phyloP scores from a whole-genome alignment of 768 basidiomycete species.

The Hygrophoropsis aurantiaca region DNA sequence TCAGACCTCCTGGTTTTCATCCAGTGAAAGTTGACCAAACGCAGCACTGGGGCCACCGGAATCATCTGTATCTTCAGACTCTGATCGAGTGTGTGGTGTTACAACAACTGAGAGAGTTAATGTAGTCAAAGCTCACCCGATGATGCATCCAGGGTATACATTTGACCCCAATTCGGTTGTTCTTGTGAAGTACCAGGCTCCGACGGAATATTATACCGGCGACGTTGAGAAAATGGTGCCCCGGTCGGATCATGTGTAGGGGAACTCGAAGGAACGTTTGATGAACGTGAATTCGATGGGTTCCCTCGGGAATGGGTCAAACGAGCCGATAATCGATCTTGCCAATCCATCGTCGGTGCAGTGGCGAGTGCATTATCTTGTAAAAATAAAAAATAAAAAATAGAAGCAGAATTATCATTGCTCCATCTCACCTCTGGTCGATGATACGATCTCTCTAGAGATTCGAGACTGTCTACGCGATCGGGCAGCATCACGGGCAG shows the following conservation, averaged over 20 bases:
- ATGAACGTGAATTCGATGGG: conserved; percentile 3
- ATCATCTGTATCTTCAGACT: conserved; percentile 38
- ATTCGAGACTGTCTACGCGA: conserved; percentile 73
- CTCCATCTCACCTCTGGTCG: conserved; percentile 47
- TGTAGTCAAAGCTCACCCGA: conserved; percentile 24
- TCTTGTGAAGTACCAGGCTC: conserved; percentile 20
- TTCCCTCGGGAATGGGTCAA: conserved; percentile 36
- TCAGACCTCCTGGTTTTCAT: conserved; percentile 71
- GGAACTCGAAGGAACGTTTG: conserved; percentile 6
- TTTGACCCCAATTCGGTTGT: conserved; percentile 52
- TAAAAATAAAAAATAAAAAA: conserved; percentile 3
- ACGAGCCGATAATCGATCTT: conserved; percentile 64
- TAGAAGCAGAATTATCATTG: conserved; percentile 1
- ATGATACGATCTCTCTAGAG: conserved; percentile 79
- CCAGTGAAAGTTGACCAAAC: conserved; percentile 70
- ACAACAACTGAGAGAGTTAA: conserved; percentile 17
- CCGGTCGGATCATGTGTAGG: conserved; percentile 28
- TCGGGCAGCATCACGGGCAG: conserved; percentile 53
- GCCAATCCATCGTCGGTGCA: conserved; percentile 75
- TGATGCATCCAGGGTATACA: conserved; percentile 56
- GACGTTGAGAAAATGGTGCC: conserved; percentile 43
- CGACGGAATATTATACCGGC: conserved; percentile 41
- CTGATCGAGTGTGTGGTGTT: conserved; percentile 21
- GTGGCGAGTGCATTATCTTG: conserved; percentile 60
- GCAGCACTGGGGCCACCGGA: conserved; percentile 50